Evolutionary conservation across 306 rosid species (phyloP), one percentile per base, ranked within the genome.

Genomic region (Acacia crassicarpa): DNA sequence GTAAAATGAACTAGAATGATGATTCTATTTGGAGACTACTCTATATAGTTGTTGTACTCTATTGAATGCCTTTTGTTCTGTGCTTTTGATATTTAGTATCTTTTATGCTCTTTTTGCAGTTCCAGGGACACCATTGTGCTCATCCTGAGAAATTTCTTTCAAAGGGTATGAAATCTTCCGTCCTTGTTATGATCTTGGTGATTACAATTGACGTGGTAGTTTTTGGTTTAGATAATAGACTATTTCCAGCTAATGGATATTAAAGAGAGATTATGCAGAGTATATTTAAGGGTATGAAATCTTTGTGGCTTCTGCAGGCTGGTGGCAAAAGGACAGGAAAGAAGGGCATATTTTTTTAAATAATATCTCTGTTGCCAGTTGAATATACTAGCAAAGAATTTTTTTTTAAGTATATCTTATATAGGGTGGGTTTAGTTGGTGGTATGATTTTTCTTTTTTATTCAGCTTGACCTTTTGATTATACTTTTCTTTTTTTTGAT

Each of bases 41-140:
- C 14, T 61, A 23, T 23, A 9, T 61, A 61, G 67, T 61, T 61
- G 67, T 61, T 61, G 35, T 56, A 32, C 75, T 67, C 74, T 14
- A 5, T 54, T 35, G 43, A 78, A 32, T 15, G 38, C 51, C 49
- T 66, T 33, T 32, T 8, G 23, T 20, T 75, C 35, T 81, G 75
- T 74, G 74, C 75, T 78, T 51, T 74, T 84, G 22, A 72, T 84
- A 49, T 25, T 23, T 66, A 67, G 70, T 73, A 20, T 80, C 69
- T 15, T 82, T 56, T 30, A 88, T 54, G 41, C 40, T 67, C 25
- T 72, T 81, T 83, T 71, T 86, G 91, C 97, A 95, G 97, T 80
- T 85, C 79, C 44, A 91, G 99, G 84, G 99, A 95, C 82, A 89
- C 92, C 63, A 85, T 93, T 58, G 99, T 93, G 88, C 97, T 93